These are phyloP conservation scores for Termitomyces sp. DNA, from an alignment of 768 basidiomycete species.

Conservation along the genomic window DNA sequence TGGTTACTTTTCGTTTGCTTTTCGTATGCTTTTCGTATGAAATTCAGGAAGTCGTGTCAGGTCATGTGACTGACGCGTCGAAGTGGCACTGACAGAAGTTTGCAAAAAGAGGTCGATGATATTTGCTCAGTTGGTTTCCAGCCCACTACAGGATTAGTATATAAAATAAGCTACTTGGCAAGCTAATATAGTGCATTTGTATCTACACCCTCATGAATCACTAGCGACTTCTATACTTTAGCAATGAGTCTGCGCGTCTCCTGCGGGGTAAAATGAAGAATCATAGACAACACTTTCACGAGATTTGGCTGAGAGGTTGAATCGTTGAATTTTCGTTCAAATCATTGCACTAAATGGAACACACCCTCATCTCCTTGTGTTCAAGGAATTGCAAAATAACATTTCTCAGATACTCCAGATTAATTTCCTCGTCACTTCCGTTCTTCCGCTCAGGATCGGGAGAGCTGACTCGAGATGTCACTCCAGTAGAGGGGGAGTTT, in stretches of 20 bases:
- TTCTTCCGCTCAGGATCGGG: slow-evolving; percentile 29
- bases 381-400: slow-evolving; percentile 97
- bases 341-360: slow-evolving; percentile 24
- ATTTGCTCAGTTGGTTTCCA: neutral
- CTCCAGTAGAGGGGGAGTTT: slow-evolving; percentile 25
- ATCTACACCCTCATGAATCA: neutral
- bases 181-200: neutral
- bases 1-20: no score
- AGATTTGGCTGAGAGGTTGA: slow-evolving; percentile 32
- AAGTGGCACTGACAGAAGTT: neutral
- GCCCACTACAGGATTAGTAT: neutral
- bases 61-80: slow-evolving; percentile 5
- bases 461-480: slow-evolving; percentile 26
- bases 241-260: slow-evolving; percentile 87
- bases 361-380: slow-evolving; percentile 96
- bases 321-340: neutral
- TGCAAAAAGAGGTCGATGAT: no score
- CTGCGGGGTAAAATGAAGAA: slow-evolving; percentile 92
- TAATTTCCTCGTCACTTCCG: slow-evolving; percentile 85
- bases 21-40: no score
- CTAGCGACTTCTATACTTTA: slow-evolving; percentile 53
- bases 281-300: slow-evolving; percentile 86
- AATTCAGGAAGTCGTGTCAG: neutral
- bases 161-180: no score
- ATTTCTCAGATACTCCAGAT: slow-evolving; percentile 93